phyloP scores from a whole-genome alignment of 2,329 filamentous ascomycete genomes.

The Epichloe typhina region DNA sequence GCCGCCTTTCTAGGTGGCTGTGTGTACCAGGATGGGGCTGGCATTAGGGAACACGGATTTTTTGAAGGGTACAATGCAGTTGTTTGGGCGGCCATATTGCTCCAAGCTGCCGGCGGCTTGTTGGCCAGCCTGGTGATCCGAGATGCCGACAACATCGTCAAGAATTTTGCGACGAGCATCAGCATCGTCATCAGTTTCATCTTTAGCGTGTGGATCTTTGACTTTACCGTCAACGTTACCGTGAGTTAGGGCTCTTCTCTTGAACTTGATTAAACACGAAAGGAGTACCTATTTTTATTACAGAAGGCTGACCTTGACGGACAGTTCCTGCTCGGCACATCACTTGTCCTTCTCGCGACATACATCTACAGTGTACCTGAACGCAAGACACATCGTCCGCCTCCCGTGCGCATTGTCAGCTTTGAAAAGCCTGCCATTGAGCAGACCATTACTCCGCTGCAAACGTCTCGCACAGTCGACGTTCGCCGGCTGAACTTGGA shows the following conservation, averaged over 20 bases:
- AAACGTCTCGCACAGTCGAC: slow-evolving; percentile 19
- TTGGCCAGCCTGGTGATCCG: slow-evolving; percentile 39
- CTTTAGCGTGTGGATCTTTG: slow-evolving; percentile 75
- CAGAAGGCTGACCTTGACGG: background rate
- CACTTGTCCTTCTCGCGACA: slow-evolving; percentile 65
- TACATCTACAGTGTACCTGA: slow-evolving; percentile 71
- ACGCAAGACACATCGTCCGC: slow-evolving; percentile 39
- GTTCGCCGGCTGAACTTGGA: slow-evolving; percentile 23
- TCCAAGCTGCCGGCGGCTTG: slow-evolving; percentile 76
- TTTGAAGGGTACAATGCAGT: slow-evolving; percentile 90
- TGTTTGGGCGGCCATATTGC: slow-evolving; percentile 72
- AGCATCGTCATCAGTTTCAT: slow-evolving; percentile 81
- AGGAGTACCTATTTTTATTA: background rate
- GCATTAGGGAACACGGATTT: slow-evolving; percentile 74
- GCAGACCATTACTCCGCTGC: slow-evolving; percentile 24
- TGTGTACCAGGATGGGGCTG: slow-evolving; percentile 71
- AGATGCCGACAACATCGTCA: slow-evolving; percentile 58
- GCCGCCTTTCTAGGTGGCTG: slow-evolving; percentile 79
- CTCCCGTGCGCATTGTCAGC: slow-evolving; percentile 54
- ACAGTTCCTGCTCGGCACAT: slow-evolving; percentile 72
- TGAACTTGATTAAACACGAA: background rate
- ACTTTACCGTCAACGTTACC: slow-evolving; percentile 57
- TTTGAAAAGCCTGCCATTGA: slow-evolving; percentile 65
- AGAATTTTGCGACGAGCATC: slow-evolving; percentile 86
- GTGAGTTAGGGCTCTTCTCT: slow-evolving; percentile 38